Conservation (phyloP, 345 rosid genomes). For the Mercurialis annua region DNA sequence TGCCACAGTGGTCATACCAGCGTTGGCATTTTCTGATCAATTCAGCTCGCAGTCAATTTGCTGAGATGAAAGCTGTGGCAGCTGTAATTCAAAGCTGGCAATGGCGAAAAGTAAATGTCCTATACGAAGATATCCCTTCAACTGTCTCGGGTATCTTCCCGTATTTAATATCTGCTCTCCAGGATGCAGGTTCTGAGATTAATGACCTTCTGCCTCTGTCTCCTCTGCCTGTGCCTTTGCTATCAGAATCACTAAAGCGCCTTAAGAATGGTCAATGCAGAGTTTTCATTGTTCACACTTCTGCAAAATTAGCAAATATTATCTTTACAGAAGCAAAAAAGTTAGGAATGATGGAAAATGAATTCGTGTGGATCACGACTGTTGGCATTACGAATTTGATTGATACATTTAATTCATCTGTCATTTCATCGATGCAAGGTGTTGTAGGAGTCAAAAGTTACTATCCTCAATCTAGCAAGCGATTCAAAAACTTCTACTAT, state of each 20-base stretch:
- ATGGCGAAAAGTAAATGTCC: slow-evolving; percentile 22
- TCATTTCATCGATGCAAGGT: slow-evolving; percentile 29
- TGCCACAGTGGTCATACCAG: slow-evolving; percentile 15
- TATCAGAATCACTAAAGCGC: slow-evolving; percentile 11
- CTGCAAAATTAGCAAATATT: background rate
- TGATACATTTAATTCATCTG: slow-evolving; percentile 10
- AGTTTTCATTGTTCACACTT: slow-evolving; percentile 30
- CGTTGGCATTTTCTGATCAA: background rate
- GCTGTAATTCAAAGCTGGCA: slow-evolving; percentile 23
- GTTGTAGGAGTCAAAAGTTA: slow-evolving; percentile 23
- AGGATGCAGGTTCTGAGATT: background rate
- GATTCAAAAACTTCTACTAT: slow-evolving; percentile 5
- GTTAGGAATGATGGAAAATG: slow-evolving; percentile 25
- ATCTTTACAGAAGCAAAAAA: slow-evolving; percentile 22
- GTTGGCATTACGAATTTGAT: slow-evolving; percentile 2
- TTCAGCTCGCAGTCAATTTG: slow-evolving; percentile 10
- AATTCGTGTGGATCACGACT: slow-evolving; percentile 30
- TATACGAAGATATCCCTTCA: slow-evolving; percentile 28
- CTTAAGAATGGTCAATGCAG: slow-evolving; percentile 16
- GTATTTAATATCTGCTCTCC: slow-evolving; percentile 20
- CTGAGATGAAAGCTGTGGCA: slow-evolving; percentile 26
- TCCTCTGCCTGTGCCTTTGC: background rate
- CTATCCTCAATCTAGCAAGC: slow-evolving; percentile 1
- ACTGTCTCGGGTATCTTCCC: slow-evolving; percentile 9
- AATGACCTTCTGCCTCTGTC: slow-evolving; percentile 18